phyloP scores from a whole-genome alignment of 2,329 filamentous ascomycete genomes.

The Calonectria henricotiae region DNA sequence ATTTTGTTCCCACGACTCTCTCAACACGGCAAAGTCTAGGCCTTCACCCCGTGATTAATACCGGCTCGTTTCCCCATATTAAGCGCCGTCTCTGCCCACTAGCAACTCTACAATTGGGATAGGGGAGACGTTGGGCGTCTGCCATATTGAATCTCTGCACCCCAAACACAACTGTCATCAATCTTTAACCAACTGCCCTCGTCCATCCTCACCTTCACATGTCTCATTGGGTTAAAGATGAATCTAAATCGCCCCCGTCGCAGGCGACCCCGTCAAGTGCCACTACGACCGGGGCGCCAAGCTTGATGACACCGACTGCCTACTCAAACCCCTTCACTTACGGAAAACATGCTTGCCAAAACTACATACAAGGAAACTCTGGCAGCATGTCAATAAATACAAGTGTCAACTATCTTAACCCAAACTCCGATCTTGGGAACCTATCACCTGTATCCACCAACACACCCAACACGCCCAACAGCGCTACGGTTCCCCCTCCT shows the following conservation, averaged over 20 bases:
- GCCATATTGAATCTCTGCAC: constrained; percentile 2
- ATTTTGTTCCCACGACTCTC: constrained; percentile 27
- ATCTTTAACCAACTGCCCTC: neutral
- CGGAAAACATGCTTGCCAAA: constrained; percentile 36
- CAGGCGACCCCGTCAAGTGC: constrained; percentile 39
- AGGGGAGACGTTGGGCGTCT: constrained; percentile 4
- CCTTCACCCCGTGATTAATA: constrained; percentile 18
- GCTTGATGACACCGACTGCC: constrained; percentile 25
- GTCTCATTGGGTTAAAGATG: constrained; percentile 48
- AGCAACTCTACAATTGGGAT: constrained; percentile 5
- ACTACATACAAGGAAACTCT: constrained; percentile 29
- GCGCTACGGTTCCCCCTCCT: constrained; percentile 24
- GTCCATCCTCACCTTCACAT: constrained; percentile 33
- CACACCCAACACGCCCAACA: constrained; percentile 35
- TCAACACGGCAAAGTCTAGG: neutral
- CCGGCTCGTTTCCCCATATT: constrained; percentile 22
- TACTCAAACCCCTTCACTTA: constrained; percentile 30
- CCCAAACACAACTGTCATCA: constrained; percentile 1
- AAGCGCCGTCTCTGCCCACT: constrained; percentile 15
- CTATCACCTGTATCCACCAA: constrained; percentile 29
- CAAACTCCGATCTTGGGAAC: constrained; percentile 5
- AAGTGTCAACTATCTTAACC: constrained; percentile 11
- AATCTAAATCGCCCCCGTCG: constrained; percentile 44
- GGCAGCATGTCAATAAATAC: constrained; percentile 28
- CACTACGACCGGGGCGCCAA: constrained; percentile 26